Conservation (phyloP, 1,284 basidiomycete genomes). For the Moniliella sp. region DNA sequence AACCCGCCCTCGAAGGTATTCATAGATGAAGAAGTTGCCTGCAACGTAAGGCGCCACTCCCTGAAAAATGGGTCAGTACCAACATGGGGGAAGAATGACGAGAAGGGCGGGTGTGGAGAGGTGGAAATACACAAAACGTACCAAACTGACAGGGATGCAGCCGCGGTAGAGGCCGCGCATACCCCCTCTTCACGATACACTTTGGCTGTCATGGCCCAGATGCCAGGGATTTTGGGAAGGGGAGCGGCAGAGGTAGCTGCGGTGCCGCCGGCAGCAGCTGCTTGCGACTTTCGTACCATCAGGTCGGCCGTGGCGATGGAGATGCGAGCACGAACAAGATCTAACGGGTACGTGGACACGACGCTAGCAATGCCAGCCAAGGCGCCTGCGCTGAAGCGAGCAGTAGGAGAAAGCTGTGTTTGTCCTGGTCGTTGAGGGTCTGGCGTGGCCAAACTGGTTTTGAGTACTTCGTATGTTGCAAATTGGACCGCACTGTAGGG, state of each 20-base stretch:
- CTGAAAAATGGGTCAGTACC: too few species aligned
- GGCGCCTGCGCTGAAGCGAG: conserved; percentile 59
- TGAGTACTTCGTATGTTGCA: conserved; percentile 63
- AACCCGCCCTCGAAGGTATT: conserved; percentile 23
- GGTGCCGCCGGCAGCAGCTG: too few species aligned
- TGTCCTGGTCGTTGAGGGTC: too few species aligned
- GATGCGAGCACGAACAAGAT: conserved; percentile 71
- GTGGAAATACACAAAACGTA: too few species aligned
- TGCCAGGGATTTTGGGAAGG: too few species aligned
- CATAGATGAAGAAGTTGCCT: conserved; percentile 31
- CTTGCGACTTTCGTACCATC: too few species aligned
- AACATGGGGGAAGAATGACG: too few species aligned
- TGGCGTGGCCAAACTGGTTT: too few species aligned
- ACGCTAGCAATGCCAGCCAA: conserved; percentile 75
- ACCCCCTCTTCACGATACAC: conserved; percentile 73
- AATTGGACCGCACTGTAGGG: conserved; percentile 66
- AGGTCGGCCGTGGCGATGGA: conserved; percentile 48
- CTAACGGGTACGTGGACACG: conserved; percentile 73
- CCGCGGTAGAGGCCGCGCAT: conserved; percentile 67
- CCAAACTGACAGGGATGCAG: conserved; percentile 57
- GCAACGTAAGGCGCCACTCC: conserved; percentile 76
- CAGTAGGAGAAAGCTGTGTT: conserved; percentile 59
- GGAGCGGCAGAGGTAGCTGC: too few species aligned
- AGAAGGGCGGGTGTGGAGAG: too few species aligned
- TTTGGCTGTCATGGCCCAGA: conserved; percentile 67